Percentiles rank a stretch among this genome's conserved stretches.
These are phyloP conservation scores for Pisolithus marmoratus DNA, from an alignment of 768 basidiomycete genomes.

Conservation along the genomic window DNA sequence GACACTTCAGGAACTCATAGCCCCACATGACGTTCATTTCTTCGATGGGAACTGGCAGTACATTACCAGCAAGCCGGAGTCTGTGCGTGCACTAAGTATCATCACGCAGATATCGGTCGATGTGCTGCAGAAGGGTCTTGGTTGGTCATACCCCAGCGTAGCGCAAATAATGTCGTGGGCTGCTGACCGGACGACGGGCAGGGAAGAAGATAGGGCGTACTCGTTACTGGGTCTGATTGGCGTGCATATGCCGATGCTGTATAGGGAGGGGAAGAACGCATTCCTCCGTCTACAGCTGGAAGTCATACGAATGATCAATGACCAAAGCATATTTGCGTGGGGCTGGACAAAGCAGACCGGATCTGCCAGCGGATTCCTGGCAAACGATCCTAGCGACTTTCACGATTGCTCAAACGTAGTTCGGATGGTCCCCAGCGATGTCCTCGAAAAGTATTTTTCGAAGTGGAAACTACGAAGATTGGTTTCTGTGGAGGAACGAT, in stretches of 20 bases:
- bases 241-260: too few species aligned
- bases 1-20: too few species aligned
- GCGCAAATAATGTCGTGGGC: neutral
- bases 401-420: too few species aligned
- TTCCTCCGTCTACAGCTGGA: too few species aligned
- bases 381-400: neutral
- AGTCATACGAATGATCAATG: too few species aligned
- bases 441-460: neutral
- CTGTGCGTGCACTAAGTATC: neutral
- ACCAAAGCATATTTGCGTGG: conserved; percentile 1
- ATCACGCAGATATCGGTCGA: neutral
- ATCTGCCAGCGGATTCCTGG: neutral
- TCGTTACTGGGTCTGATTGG: too few species aligned
- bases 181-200: neutral
- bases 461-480: neutral
- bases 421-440: neutral
- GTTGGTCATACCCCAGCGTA: neutral
- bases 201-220: neutral
- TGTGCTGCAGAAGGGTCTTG: neutral
- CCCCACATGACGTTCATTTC: neutral
- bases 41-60: neutral
- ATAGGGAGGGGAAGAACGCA: too few species aligned
- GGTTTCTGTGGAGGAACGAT: neutral
- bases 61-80: neutral
- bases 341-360: neutral